Base-by-base conservation (phyloP, 257 asterid species). In the Penstemon newberryi region DNA sequence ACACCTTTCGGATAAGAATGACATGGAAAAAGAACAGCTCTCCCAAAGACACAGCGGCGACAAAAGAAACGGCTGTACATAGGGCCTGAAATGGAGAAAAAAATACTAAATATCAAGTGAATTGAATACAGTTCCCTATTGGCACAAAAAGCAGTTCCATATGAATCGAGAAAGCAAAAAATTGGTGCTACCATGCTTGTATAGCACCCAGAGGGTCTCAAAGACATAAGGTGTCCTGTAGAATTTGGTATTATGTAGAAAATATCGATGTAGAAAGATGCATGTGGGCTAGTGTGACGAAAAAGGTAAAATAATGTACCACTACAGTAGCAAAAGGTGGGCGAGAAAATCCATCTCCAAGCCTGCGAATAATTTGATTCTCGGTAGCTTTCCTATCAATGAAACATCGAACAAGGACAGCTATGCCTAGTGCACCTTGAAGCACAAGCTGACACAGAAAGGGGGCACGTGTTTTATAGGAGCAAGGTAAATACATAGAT, bases 271-370 rank as follows among this genome's bases (percentile, higher is more conserved):
- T 47, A 70, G 3, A 56, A 10, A 25, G 41, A 62, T 44, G 66
- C 37, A 53, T 19, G 33, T 25, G 33, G 33, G 33, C 1, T 1
- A 25, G 33, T 25, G 33, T 40, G 50, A 59, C 70, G 64, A 25
- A 25, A 25, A 25, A 71, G 56, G 71, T 19, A 49, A 46, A 57
- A 43, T 36, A 49, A 75, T 63, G 25, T 88, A 92, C 98, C 97
- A 92, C 98, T 10, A 92, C 90, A 39, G 91, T 75, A 73, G 96
- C 96, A 76, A 92, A 92, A 50, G 97, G 97, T 3, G 98, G 97
- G 65, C 95, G 86, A 77, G 98, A 92, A 80, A 92, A 92, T 71
- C 94, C 97, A 69, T 88, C 96, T 60, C 98, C 98, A 13, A 92
- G 98, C 75, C 95, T 82, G 60, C 85, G 78, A 15, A 80, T 72